These are phyloP conservation scores for Alternaria conjuncta DNA, from an alignment of 2,329 filamentous ascomycete genomes.

Conservation along the genomic window DNA sequence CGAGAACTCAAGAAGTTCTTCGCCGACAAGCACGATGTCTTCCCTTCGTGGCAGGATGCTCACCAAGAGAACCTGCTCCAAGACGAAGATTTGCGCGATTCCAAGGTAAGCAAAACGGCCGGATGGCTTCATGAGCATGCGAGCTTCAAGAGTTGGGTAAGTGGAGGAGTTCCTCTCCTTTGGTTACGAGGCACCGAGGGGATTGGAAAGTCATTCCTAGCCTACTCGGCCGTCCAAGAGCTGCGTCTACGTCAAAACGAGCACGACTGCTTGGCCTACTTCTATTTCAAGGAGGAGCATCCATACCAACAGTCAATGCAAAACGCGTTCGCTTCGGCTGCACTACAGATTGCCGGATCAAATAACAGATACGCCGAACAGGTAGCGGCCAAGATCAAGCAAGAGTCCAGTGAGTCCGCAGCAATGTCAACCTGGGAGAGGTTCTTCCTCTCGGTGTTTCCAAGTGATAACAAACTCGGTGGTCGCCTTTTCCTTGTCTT, in stretches of 20 bases:
- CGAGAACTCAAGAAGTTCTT: slow-evolving; percentile 4
- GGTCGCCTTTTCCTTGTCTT: background rate
- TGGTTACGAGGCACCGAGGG: background rate
- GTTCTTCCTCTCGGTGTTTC: background rate
- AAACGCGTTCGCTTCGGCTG: slow-evolving; percentile 33
- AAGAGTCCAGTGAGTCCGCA: slow-evolving; percentile 20
- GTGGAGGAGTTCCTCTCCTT: background rate
- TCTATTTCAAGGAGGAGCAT: slow-evolving; percentile 49
- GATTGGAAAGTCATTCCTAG: slow-evolving; percentile 2
- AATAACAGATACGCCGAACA: slow-evolving; percentile 39
- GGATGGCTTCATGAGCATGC: background rate
- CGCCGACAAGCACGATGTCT: background rate
- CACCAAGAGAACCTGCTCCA: background rate
- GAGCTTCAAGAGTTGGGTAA: background rate
- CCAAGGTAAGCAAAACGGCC: background rate
- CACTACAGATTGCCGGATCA: slow-evolving; percentile 42
- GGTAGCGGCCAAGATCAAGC: slow-evolving; percentile 33
- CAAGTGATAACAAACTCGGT: background rate
- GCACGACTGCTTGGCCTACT: slow-evolving; percentile 32
- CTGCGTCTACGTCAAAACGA: background rate
- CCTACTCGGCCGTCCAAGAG: background rate
- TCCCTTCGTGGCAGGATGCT: background rate
- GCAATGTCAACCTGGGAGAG: background rate
- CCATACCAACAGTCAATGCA: slow-evolving; percentile 26
- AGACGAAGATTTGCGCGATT: background rate